phyloP scores from a whole-genome alignment of 2,329 filamentous ascomycete genomes.

The Emergomyces africanus region DNA sequence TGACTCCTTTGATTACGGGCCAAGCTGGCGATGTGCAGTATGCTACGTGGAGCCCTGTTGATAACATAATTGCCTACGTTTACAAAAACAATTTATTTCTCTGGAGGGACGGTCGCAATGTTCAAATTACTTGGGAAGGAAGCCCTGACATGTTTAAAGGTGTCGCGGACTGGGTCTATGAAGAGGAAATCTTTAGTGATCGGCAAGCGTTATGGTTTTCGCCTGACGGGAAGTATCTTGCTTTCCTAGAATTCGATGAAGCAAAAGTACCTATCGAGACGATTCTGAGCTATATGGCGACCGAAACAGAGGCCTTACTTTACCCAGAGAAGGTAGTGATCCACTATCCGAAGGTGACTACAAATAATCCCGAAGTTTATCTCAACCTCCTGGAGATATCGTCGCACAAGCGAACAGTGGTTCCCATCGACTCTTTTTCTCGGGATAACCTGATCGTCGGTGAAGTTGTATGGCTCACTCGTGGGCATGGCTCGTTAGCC shows the following conservation, averaged over 20 bases:
- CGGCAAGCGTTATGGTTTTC: slow-evolving; percentile 87
- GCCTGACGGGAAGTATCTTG: slow-evolving; percentile 67
- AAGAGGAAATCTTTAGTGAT: slow-evolving; percentile 63
- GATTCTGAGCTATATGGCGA: slow-evolving; percentile 53
- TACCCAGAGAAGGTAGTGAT: slow-evolving; percentile 52
- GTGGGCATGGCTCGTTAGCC: slow-evolving; percentile 53
- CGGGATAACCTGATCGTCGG: slow-evolving; percentile 52
- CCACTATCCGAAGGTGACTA: slow-evolving; percentile 56
- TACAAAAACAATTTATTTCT: slow-evolving; percentile 54
- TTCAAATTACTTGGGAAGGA: slow-evolving; percentile 66
- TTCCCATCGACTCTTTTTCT: slow-evolving; percentile 46
- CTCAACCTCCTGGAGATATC: slow-evolving; percentile 46
- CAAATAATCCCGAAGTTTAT: slow-evolving; percentile 52
- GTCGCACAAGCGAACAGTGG: slow-evolving; percentile 30
- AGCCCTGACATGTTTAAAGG: slow-evolving; percentile 78
- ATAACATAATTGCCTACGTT: slow-evolving; percentile 53
- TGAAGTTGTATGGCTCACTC: slow-evolving; percentile 56
- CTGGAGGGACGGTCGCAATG: slow-evolving; percentile 41
- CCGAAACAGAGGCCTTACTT: slow-evolving; percentile 40
- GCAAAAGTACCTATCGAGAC: slow-evolving; percentile 55
- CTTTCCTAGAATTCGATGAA: slow-evolving; percentile 77
- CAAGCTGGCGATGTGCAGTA: slow-evolving; percentile 56
- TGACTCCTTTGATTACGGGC: slow-evolving; percentile 43
- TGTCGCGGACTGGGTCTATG: slow-evolving; percentile 90
- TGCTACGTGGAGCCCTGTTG: slow-evolving; percentile 46